Evolutionary conservation across 306 rosid genomes (phyloP).

Genomic region (Sphenostylis stenocarpa): DNA sequence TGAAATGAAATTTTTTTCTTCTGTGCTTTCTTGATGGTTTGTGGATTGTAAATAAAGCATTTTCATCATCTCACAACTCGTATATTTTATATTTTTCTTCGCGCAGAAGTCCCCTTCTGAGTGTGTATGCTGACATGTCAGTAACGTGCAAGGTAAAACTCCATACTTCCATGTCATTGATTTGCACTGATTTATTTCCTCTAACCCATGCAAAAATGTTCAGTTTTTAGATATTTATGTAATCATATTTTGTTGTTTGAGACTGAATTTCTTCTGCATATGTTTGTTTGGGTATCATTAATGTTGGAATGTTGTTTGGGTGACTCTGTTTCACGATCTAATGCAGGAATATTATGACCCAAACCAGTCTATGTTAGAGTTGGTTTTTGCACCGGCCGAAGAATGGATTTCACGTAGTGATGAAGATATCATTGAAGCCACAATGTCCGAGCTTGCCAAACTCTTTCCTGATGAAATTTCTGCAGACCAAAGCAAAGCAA

Average conservation of each 20-base stretch:
- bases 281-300: constrained; percentile 10
- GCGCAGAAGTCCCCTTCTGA: constrained; percentile 92
- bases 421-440: constrained; percentile 84
- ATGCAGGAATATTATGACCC: constrained; percentile 90
- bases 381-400: constrained; percentile 98
- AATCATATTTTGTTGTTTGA: neutral
- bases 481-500: constrained; percentile 92
- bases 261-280: constrained; percentile 17
- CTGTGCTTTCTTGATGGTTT: constrained; percentile 9
- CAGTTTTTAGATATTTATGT: constrained; percentile 13
- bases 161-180: neutral
- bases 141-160: constrained; percentile 92
- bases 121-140: constrained; percentile 99
- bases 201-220: constrained; percentile 17
- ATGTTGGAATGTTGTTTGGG: neutral
- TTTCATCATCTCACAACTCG: constrained; percentile 26
- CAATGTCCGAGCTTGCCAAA: constrained; percentile 92
- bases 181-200: constrained; percentile 24
- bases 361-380: constrained; percentile 89
- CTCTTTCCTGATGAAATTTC: constrained; percentile 95
- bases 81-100: constrained; percentile 24
- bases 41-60: constrained; percentile 20
- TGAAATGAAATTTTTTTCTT: neutral
- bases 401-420: constrained; percentile 90
- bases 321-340: constrained; percentile 28